A percentile compares a stretch with the other conserved stretches of the same genome.
Evolutionary conservation across 768 basidiomycete species (phyloP).

Genomic region (Mycena epipterygia): DNA sequence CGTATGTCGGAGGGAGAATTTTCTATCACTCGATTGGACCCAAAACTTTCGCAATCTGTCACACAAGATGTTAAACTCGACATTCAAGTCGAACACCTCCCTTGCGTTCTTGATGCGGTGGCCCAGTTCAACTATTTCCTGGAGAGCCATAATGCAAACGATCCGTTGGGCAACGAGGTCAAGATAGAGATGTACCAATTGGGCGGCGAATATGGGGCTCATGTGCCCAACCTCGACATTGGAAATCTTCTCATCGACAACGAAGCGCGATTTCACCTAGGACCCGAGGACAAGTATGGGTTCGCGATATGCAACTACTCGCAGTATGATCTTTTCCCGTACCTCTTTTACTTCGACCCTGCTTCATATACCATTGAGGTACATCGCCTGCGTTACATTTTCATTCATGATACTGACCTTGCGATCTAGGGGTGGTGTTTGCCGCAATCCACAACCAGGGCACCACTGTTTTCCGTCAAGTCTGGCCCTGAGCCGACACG

Average conservation of each 20-base stretch:
- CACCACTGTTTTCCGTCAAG: slow-evolving; percentile 9
- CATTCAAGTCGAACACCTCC: not conserved
- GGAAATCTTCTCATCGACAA: slow-evolving; percentile 23
- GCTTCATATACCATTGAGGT: slow-evolving; percentile 32
- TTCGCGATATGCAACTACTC: slow-evolving; percentile 34
- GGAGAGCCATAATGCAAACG: slow-evolving; percentile 1
- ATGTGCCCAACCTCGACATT: slow-evolving; percentile 21
- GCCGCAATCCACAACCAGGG: slow-evolving; percentile 12
- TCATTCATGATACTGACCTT: not conserved
- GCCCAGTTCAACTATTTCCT: slow-evolving; percentile 33
- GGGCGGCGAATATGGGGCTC: slow-evolving; percentile 11
- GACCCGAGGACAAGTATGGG: slow-evolving; percentile 26
- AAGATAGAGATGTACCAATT: slow-evolving; percentile 28
- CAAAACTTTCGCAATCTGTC: slow-evolving; percentile 4
- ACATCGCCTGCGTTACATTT: not conserved
- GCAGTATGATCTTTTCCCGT: slow-evolving; percentile 28
- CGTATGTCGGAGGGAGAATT: slow-evolving; percentile 1
- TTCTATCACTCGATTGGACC: slow-evolving; percentile 20
- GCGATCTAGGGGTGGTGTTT: slow-evolving; percentile 27
- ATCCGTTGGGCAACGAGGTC: slow-evolving; percentile 8
- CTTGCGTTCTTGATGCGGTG: slow-evolving; percentile 23
- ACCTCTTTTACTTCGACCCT: slow-evolving; percentile 35
- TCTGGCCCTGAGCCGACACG: slow-evolving; percentile 8
- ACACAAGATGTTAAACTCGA: not conserved
- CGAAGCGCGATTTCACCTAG: slow-evolving; percentile 18